Evolutionary conservation across 2,329 filamentous ascomycete species (phyloP), one percentile per base, ranked within the genome.

Genomic region (Bretziella fagacearum): DNA sequence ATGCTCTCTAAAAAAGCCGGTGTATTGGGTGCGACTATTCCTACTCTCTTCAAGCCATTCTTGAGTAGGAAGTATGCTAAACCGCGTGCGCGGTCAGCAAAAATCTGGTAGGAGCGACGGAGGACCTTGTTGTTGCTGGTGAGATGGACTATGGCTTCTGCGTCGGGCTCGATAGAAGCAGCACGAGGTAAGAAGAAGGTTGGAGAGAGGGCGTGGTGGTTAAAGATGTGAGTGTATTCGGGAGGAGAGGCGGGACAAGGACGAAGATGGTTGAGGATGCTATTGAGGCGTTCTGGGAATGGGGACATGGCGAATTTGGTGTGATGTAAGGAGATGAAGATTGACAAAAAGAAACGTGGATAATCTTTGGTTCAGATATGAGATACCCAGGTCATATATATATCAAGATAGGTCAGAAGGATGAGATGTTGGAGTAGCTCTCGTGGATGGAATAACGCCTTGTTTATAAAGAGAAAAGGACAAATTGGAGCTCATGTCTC

Each of bases 1-100:
- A 94, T 84, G 5, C 78, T 74, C 63, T 96, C 89, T 23, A 98
- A 68, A 56, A 96, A 96, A 0, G 87, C 87, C 0, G 91, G 91
- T 1, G 91, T 98, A 60, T 98, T 98, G 2, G 91, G 84, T 6
- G 78, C 79, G 8, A 98, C 68, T 41, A 98, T 79, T 5, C 91
- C 91, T 4, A 96, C 81, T 51, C 83, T 73, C 56, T 76, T 80
- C 57, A 76, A 77, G 3, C 73, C 71, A 57, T 83, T 75, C 60
- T 83, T 84, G 55, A 74, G 73, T 48, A 98, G 60, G 60, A 81
- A 96, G 63, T 93, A 96, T 11, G 86, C 87, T 15, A 98, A 66
- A 1, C 89, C 91, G 35, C 84, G 68, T 2, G 87, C 84, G 36
- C 91, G 83, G 57, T 94, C 84, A 13, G 91, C 83, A 50, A 86